Base-by-base conservation (phyloP, 164 flowering plant genomes). In the Dillenia turbinata region DNA sequence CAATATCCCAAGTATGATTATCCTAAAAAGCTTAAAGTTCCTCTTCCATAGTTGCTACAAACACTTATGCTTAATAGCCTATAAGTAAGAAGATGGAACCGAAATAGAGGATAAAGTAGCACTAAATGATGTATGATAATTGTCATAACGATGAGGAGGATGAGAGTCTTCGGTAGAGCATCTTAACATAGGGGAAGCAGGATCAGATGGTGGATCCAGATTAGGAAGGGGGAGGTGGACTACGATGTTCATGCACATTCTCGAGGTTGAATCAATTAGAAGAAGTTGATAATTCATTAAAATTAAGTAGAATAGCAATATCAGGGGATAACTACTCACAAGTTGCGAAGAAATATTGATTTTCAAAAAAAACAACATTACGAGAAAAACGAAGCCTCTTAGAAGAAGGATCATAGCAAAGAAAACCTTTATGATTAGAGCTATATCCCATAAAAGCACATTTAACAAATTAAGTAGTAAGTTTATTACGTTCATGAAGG, bases 361-460 rank as follows among this genome's bases (percentile, higher is more conserved):
- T 17, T 1, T 44, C 17, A 43, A 17, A 52, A 44, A 59, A 66
- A 10, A 33, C 47, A 0, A 50, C 56, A 44, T 66, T 53, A 1
- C 49, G 16, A 50, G 63, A 66, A 9, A 51, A 45, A 22, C 45
- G 44, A 12, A 58, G 6, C 2, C 22, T 14, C 2, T 60, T 16
- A 1, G 66, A 46, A 7, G 53, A 15, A 12, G 68, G 70, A 65
- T 68, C 70, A 16, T 53, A 62, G 60, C 73, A 69, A 0, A 57
- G 8, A 51, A 50, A 67, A 2, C 71, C 58, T 61, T 66, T 69
- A 0, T 74, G 71, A 24, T 55, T 47, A 2, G 51, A 14, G 2
- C 51, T 26, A 66, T 59, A 59, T 2, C 63, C 69, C n/a, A 59
- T 44, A 57, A 59, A 66, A 69, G 54, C 60, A 47, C 63, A 69